These are phyloP conservation scores for Dalbergia oliveri DNA, from an alignment of 306 rosid genomes.

Conservation along the genomic window DNA sequence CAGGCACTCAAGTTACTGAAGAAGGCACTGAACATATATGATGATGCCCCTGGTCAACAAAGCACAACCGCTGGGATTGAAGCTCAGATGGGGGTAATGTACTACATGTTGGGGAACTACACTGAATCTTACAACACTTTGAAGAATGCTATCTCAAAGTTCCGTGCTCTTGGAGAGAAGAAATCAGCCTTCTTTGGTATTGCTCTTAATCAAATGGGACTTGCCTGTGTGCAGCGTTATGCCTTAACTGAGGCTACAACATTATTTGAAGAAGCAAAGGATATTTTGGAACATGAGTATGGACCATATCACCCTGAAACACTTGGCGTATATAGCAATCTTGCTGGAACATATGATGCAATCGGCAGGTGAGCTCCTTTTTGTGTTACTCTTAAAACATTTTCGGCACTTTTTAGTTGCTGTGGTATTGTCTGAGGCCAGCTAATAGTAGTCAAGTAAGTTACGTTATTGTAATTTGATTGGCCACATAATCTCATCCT, in stretches of 20 bases:
- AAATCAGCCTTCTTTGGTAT: slow-evolving; percentile 91
- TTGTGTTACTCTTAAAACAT: slow-evolving; percentile 13
- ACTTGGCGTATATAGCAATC: slow-evolving; percentile 92
- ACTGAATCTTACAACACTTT: slow-evolving; percentile 80
- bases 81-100: slow-evolving; percentile 96
- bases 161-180: slow-evolving; percentile 87
- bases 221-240: slow-evolving; percentile 83
- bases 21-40: slow-evolving; percentile 78
- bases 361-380: slow-evolving; percentile 77
- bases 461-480: slow-evolving; percentile 1
- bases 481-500: not conserved
- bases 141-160: slow-evolving; percentile 74
- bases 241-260: slow-evolving; percentile 77
- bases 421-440: not conserved
- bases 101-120: slow-evolving; percentile 85
- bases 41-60: slow-evolving; percentile 89
- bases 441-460: not conserved
- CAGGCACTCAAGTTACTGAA: slow-evolving; percentile 80
- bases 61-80: slow-evolving; percentile 89
- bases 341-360: slow-evolving; percentile 95
- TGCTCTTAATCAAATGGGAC: slow-evolving; percentile 98
- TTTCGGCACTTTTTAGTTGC: slow-evolving; percentile 8
- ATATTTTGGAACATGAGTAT: slow-evolving; percentile 74
- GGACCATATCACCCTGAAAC: slow-evolving; percentile 99
- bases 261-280: slow-evolving; percentile 89